Evolutionary conservation across 129 eudicot genomes (phyloP).

Genomic region (Flaveria trinervia): DNA sequence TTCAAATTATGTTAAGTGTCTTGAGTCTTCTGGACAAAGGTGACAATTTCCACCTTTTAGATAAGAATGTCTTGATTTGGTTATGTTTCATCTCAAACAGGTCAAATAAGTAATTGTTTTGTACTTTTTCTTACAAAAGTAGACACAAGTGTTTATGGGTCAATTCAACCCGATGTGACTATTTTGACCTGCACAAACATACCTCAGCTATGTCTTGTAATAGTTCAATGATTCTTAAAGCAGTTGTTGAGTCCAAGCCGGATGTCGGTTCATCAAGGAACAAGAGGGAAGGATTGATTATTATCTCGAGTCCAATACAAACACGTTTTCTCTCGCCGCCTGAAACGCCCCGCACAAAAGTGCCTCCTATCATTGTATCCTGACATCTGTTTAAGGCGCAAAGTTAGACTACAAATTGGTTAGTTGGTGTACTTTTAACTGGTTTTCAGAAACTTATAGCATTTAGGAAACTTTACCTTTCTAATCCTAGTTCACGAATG

Average conservation of each 20-base stretch:
- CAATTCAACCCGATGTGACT: neutral
- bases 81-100: slow-evolving; percentile 5
- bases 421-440: slow-evolving; percentile 8
- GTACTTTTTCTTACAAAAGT: neutral
- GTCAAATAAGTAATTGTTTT: neutral
- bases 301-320: slow-evolving; percentile 81
- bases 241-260: slow-evolving; percentile 95
- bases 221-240: slow-evolving; percentile 68
- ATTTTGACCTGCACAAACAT: slow-evolving; percentile 8
- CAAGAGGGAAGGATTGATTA: slow-evolving; percentile 84
- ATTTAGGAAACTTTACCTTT: slow-evolving; percentile 46
- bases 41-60: too few species aligned
- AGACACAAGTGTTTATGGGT: neutral
- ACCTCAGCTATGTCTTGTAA: slow-evolving; percentile 93
- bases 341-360: slow-evolving; percentile 93
- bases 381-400: slow-evolving; percentile 60
- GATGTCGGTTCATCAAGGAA: slow-evolving; percentile 99
- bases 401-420: neutral
- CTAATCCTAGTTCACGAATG: slow-evolving; percentile 80
- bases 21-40: too few species aligned
- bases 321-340: slow-evolving; percentile 99
- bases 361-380: slow-evolving; percentile 93
- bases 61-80: neutral
- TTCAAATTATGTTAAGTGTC: neutral
- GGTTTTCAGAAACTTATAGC: neutral